Evolutionary conservation across 2,329 filamentous ascomycete genomes (phyloP).

Genomic region (Aspergillus aculeatus): DNA sequence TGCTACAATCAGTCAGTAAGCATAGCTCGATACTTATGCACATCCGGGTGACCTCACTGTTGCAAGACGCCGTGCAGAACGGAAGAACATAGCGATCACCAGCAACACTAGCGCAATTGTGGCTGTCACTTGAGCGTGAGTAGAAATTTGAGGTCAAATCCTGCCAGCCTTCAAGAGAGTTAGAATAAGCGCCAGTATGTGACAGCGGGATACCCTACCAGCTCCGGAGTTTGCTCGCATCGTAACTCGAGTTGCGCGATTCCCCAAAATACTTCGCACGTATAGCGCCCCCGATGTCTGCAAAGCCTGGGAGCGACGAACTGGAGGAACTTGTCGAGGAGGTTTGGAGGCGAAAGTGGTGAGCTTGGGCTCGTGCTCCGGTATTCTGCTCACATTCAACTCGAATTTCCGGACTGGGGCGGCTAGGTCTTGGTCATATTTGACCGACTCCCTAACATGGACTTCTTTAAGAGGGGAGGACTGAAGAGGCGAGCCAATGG

Average conservation of each 20-base stretch:
- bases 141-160: constrained; percentile 61
- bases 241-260: constrained; percentile 32
- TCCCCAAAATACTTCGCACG: constrained; percentile 37
- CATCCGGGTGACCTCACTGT: constrained; percentile 51
- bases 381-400: constrained; percentile 14
- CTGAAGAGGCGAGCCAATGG: constrained; percentile 48
- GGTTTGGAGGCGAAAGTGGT: constrained; percentile 20
- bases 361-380: constrained; percentile 17
- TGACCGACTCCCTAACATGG: constrained; percentile 31
- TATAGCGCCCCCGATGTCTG: constrained; percentile 40
- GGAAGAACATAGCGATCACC: constrained; percentile 53
- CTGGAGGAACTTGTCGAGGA: constrained; percentile 28
- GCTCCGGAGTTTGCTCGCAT: constrained; percentile 37
- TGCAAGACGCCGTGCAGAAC: constrained; percentile 65
- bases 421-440: constrained; percentile 32
- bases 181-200: constrained; percentile 13
- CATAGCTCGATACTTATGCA: neutral
- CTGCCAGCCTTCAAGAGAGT: constrained; percentile 51
- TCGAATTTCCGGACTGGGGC: constrained; percentile 30
- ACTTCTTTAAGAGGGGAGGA: constrained; percentile 50
- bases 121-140: constrained; percentile 54
- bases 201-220: constrained; percentile 30
- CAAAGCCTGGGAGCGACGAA: constrained; percentile 38
- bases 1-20: constrained; percentile 39
- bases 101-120: constrained; percentile 47